Evolutionary conservation across 1,284 basidiomycete genomes (phyloP).

Genomic region (Tilletia indica): DNA sequence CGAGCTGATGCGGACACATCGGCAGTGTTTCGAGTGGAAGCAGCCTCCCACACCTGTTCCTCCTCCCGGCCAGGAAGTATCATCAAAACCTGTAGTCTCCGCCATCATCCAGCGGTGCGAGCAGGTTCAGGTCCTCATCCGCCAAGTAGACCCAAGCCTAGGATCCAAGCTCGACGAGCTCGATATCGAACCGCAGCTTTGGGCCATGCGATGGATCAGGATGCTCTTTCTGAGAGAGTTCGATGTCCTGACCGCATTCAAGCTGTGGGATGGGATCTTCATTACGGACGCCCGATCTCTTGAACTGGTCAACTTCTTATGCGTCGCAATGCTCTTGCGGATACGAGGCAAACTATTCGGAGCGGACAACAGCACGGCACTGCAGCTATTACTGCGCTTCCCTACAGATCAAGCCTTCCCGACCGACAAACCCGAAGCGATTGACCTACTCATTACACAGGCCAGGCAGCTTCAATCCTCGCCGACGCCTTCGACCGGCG

Average conservation of each 20-base stretch:
- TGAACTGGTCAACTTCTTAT: slow-evolving; percentile 44
- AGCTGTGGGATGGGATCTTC: slow-evolving; percentile 52
- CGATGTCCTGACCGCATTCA: slow-evolving; percentile 33
- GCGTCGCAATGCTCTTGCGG: slow-evolving; percentile 49
- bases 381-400: slow-evolving; percentile 42
- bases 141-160: slow-evolving; percentile 35
- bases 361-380: slow-evolving; percentile 37
- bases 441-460: slow-evolving; percentile 9
- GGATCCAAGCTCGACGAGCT: slow-evolving; percentile 40
- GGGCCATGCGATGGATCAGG: slow-evolving; percentile 49
- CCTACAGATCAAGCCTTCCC: slow-evolving; percentile 19
- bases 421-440: not conserved
- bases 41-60: slow-evolving; percentile 18
- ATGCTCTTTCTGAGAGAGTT: slow-evolving; percentile 50
- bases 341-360: slow-evolving; percentile 44
- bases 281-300: slow-evolving; percentile 30
- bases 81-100: slow-evolving; percentile 20
- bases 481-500: slow-evolving; percentile 32
- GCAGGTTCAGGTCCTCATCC: slow-evolving; percentile 26
- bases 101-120: slow-evolving; percentile 36
- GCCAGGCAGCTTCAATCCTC: not conserved
- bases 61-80: slow-evolving; percentile 9
- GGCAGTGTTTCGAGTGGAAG: slow-evolving; percentile 45
- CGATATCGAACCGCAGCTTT: slow-evolving; percentile 50
- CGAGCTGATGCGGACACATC: slow-evolving; percentile 39